phyloP scores from a whole-genome alignment of 768 basidiomycete species.

The Amanita rimosa region DNA sequence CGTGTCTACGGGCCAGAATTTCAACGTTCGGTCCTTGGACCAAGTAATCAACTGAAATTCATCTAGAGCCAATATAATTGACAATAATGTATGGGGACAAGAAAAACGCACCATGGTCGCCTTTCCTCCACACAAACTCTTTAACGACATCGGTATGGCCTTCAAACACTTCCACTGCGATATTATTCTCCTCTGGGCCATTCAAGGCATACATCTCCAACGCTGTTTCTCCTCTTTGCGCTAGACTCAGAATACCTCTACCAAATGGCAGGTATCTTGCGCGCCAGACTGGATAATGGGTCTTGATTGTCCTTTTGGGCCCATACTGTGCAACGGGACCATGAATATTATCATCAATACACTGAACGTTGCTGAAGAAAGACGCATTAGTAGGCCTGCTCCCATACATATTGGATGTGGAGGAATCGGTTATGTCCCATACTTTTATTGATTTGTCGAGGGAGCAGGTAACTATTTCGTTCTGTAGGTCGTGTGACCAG shows the following conservation, averaged over 20 bases:
- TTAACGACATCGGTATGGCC: constrained; percentile 92
- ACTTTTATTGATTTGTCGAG: constrained; percentile 90
- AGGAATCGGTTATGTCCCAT: constrained; percentile 47
- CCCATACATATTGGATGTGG: neutral
- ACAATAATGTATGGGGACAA: neutral
- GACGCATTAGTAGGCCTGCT: neutral
- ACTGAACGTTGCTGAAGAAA: neutral
- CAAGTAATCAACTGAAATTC: constrained; percentile 55
- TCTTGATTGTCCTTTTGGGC: constrained; percentile 47
- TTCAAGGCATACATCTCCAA: constrained; percentile 72
- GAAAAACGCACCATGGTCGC: constrained; percentile 35
- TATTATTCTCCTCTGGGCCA: constrained; percentile 14
- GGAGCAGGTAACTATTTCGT: constrained; percentile 88
- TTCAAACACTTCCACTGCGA: constrained; percentile 65
- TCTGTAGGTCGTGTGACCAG: constrained; percentile 70
- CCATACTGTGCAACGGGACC: constrained; percentile 11
- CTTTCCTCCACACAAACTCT: constrained; percentile 93
- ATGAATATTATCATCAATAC: neutral
- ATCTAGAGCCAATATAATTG: constrained; percentile 12
- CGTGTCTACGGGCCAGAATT: constrained; percentile 80
- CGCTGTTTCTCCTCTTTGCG: constrained; percentile 77
- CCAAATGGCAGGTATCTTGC: constrained; percentile 92
- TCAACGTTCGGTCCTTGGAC: constrained; percentile 84
- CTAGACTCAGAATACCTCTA: constrained; percentile 73
- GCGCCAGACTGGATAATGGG: constrained; percentile 88